These are phyloP conservation scores for Aureobasidium zeae DNA, from an alignment of 2,329 filamentous ascomycete genomes.

Conservation along the genomic window DNA sequence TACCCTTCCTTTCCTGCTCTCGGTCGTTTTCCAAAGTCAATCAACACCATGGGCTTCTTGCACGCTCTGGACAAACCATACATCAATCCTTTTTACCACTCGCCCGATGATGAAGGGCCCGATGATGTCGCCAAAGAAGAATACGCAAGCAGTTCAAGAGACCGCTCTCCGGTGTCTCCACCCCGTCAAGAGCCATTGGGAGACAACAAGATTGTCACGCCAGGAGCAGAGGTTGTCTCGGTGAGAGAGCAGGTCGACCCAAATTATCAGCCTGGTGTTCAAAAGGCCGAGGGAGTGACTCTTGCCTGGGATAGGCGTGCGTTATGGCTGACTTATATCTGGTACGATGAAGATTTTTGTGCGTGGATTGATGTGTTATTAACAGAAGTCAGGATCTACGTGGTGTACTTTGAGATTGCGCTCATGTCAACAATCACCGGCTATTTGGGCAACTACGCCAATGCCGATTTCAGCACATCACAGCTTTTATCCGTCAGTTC, in stretches of 20 bases:
- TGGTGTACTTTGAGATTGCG: constrained; percentile 31
- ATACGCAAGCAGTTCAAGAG: constrained; percentile 17
- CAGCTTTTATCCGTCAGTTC: constrained; percentile 19
- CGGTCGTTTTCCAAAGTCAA: too few species aligned
- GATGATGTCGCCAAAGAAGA: constrained; percentile 12
- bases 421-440: constrained; percentile 26
- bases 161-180: constrained; percentile 19
- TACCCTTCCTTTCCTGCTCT: too few species aligned
- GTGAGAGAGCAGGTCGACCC: constrained; percentile 5
- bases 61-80: constrained; percentile 3
- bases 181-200: constrained; percentile 26
- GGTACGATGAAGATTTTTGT: constrained; percentile 17
- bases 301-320: constrained; percentile 26
- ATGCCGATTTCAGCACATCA: constrained; percentile 24
- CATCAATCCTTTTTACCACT: constrained; percentile 11
- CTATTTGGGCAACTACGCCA: constrained; percentile 24
- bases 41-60: constrained; percentile 12
- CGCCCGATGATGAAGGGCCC: constrained; percentile 7
- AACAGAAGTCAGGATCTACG: constrained; percentile 26
- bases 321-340: constrained; percentile 22
- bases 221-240: constrained; percentile 18
- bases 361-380: not conserved
- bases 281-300: constrained; percentile 27
- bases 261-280: constrained; percentile 23
- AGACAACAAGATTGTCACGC: constrained; percentile 22